phyloP scores from a whole-genome alignment of 495 filamentous ascomycete species.

The Aspergillus avenaceus region DNA sequence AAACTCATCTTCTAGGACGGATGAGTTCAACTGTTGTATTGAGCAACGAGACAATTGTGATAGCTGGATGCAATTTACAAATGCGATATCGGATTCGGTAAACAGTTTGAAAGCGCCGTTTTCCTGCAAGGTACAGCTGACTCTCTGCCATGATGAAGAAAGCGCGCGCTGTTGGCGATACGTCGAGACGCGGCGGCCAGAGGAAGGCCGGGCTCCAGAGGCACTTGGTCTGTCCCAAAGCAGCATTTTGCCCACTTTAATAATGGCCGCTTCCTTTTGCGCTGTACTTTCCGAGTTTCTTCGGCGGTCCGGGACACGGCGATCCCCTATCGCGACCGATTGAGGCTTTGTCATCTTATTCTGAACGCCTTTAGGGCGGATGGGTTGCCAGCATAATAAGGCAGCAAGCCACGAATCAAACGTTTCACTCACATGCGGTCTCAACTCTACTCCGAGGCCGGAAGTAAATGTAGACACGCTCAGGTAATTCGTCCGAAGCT shows the following conservation, averaged over 20 bases:
- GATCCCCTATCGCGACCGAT: constrained; percentile 46
- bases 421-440: constrained; percentile 69
- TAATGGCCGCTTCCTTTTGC: constrained; percentile 80
- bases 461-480: constrained; percentile 71
- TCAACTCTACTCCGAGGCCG: constrained; percentile 66
- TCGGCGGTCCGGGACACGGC: constrained; percentile 48
- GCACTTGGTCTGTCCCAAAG: constrained; percentile 68
- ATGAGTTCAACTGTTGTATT: constrained; percentile 81
- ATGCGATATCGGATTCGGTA: constrained; percentile 72
- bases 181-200: constrained; percentile 42
- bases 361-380: constrained; percentile 68
- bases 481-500: constrained; percentile 67
- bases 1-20: constrained; percentile 91
- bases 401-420: constrained; percentile 92
- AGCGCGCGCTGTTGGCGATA: constrained; percentile 53
- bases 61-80: constrained; percentile 81
- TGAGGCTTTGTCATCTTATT: constrained; percentile 71
- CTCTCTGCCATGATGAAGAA: constrained; percentile 69
- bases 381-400: constrained; percentile 89
- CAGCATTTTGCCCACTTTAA: constrained; percentile 93
- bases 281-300: constrained; percentile 58
- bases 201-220: constrained; percentile 37
- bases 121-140: constrained; percentile 91
- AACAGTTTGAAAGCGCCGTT: constrained; percentile 93
- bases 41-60: constrained; percentile 84